Conservation (phyloP, 139 green algal species). For the Pleodorina starrii region DNA sequence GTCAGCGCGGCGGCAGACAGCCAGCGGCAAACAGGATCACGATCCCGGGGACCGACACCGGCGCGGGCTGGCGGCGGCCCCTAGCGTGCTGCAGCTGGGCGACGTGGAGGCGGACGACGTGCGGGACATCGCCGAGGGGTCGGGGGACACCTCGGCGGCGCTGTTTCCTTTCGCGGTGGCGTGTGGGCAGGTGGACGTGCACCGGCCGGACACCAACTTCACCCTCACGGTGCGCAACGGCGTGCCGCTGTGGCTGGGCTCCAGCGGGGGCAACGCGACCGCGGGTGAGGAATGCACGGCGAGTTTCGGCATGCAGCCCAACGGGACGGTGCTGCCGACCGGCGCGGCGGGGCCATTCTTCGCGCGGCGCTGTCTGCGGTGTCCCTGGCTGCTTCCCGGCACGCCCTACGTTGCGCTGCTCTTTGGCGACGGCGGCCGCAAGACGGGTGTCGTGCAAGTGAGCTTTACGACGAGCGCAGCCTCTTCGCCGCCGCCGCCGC, state of each 20-base stretch:
- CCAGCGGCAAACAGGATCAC: no score
- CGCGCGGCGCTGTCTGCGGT: slow-evolving; percentile 22
- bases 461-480: background rate
- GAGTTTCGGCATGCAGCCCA: background rate
- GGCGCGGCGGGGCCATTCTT: background rate
- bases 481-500: background rate
- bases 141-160: background rate
- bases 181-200: slow-evolving; percentile 14
- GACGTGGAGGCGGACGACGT: background rate
- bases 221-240: slow-evolving; percentile 16
- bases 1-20: background rate
- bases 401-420: slow-evolving; percentile 23
- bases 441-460: background rate
- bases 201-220: slow-evolving; percentile 7
- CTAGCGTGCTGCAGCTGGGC: background rate
- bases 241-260: background rate
- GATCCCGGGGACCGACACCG: no score
- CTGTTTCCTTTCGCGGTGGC: slow-evolving; percentile 26
- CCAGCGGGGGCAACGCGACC: background rate
- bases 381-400: slow-evolving; percentile 14
- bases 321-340: background rate
- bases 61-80: background rate
- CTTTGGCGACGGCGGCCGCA: slow-evolving; percentile 9
- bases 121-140: background rate
- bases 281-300: slow-evolving; percentile 9